Conservation (phyloP, 2,329 filamentous ascomycete genomes). For the Penicillium crustosum region DNA sequence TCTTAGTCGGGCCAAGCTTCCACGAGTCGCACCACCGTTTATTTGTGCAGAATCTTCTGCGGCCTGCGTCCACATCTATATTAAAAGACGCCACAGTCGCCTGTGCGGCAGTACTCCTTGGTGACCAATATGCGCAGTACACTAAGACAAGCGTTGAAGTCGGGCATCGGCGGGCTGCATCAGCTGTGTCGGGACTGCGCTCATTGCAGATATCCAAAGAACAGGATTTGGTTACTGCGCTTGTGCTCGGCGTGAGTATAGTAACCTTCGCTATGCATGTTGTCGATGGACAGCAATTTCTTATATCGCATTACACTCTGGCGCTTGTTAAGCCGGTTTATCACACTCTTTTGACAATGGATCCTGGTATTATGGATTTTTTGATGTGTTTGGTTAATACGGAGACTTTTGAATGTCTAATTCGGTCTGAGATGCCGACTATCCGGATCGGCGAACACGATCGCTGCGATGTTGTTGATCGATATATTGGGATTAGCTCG, state of each 20-base stretch:
- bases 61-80: conserved; percentile 1
- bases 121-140: conserved; percentile 10
- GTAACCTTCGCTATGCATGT: conserved; percentile 23
- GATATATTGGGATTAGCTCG: conserved; percentile 17
- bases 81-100: conserved; percentile 18
- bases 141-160: conserved; percentile 6
- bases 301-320: conserved; percentile 18
- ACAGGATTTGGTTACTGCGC: conserved; percentile 12
- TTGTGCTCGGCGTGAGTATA: conserved; percentile 16
- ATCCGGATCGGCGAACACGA: conserved; percentile 8
- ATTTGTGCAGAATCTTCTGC: conserved; percentile 14
- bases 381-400: conserved; percentile 19
- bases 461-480: conserved; percentile 10
- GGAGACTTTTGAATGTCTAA: conserved; percentile 20
- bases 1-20: conserved; percentile 16
- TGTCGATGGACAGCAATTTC: conserved; percentile 12
- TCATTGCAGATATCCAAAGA: conserved; percentile 9
- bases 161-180: conserved; percentile 15
- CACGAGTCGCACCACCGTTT: conserved; percentile 13
- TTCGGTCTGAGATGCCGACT: conserved; percentile 12
- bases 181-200: conserved; percentile 16
- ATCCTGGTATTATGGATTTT: conserved; percentile 13
- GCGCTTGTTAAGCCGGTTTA: conserved; percentile 13
- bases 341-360: background rate
- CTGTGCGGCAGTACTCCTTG: conserved; percentile 17